phyloP scores from a whole-genome alignment of 139 green algal species.

The Coelastrella sp. region DNA sequence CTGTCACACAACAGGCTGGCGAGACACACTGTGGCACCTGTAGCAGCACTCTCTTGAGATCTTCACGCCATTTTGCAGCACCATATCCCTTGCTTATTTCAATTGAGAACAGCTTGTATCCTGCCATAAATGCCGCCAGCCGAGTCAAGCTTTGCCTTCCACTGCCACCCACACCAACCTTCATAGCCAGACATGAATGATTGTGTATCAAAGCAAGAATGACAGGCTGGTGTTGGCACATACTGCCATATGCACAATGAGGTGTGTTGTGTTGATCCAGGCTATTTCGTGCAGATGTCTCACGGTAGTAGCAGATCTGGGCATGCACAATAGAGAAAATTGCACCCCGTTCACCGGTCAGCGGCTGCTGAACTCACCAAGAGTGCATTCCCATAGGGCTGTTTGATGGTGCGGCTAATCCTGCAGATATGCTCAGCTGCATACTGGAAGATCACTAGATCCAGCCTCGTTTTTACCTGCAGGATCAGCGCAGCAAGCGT shows the following conservation, averaged over 20 bases:
- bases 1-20: too few relatives aligned
- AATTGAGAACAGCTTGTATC: conserved; percentile 83
- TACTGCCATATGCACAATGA: too few relatives aligned
- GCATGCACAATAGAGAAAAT: too few relatives aligned
- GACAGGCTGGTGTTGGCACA: too few relatives aligned
- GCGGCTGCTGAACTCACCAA: conserved; percentile 55
- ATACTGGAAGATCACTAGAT: conserved; percentile 73
- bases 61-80: conserved; percentile 78
- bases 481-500: too few relatives aligned
- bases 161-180: conserved; percentile 94
- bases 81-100: conserved; percentile 82
- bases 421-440: conserved; percentile 81
- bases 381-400: conserved; percentile 80
- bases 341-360: too few relatives aligned
- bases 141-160: conserved; percentile 88
- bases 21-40: conserved; percentile 59
- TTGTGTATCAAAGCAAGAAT: too few relatives aligned
- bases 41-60: conserved; percentile 74
- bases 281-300: too few relatives aligned
- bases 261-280: too few relatives aligned
- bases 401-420: conserved; percentile 79
- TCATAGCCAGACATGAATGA: conserved; percentile 53
- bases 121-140: conserved; percentile 88
- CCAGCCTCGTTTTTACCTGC: conserved; percentile 74
- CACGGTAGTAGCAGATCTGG: too few relatives aligned